Conservation (phyloP, 2,329 filamentous ascomycete species). For the Sporothrix mexicana region DNA sequence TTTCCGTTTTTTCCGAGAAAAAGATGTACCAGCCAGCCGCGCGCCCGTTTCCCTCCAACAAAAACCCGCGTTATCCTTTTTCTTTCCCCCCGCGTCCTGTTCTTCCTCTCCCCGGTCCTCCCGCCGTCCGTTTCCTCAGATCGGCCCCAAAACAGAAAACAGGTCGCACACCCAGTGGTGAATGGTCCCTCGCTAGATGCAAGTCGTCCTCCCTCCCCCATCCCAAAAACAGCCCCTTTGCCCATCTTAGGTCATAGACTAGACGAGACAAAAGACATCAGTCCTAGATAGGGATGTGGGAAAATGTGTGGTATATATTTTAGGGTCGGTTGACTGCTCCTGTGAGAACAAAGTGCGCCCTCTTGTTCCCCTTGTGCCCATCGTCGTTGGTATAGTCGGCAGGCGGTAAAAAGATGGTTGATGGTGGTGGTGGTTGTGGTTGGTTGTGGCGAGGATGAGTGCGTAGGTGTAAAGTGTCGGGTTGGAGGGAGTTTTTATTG, state of each 20-base stretch:
- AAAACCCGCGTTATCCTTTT: not conserved
- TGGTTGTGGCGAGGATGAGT: not conserved
- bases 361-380: not conserved
- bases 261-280: not conserved
- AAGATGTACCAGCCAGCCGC: conserved; percentile 38
- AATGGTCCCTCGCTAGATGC: not conserved
- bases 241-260: conserved; percentile 1
- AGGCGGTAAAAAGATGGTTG: not conserved
- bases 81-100: conserved; percentile 18
- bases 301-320: not conserved
- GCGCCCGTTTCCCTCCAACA: conserved; percentile 33
- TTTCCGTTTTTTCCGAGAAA: conserved; percentile 38
- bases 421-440: not conserved
- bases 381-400: conserved; percentile 7
- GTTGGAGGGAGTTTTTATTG: conserved; percentile 20
- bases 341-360: not conserved
- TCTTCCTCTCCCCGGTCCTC: not conserved
- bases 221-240: not conserved
- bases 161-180: not conserved
- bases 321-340: not conserved
- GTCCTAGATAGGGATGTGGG: not conserved
- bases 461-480: not conserved
- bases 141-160: not conserved
- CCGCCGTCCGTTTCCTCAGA: not conserved
- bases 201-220: not conserved